Percentiles rank a stretch among this genome's conserved stretches.
Evolutionary conservation across 257 asterid species (phyloP).

Genomic region (Perilla frutescens): DNA sequence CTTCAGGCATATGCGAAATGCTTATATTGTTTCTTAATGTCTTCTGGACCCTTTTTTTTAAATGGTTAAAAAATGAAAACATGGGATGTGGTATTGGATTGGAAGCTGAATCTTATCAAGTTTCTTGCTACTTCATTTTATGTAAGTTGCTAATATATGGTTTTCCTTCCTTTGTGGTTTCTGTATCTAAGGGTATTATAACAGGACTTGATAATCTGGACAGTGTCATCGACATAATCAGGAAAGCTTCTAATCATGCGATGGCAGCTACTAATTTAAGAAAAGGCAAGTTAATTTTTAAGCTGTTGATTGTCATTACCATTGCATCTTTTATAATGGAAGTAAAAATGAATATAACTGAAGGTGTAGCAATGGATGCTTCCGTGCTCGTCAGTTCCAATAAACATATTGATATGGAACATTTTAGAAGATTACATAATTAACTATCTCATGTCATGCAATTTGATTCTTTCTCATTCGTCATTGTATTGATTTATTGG

Average conservation of each 20-base stretch:
- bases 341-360: slow-evolving; percentile 9
- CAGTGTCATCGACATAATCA: slow-evolving; percentile 67
- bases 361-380: neutral
- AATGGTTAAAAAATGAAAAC: slow-evolving; percentile 3
- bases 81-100: slow-evolving; percentile 11
- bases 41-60: slow-evolving; percentile 11
- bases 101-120: slow-evolving; percentile 16
- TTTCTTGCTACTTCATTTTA: neutral
- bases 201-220: slow-evolving; percentile 91
- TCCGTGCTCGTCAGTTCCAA: slow-evolving; percentile 19
- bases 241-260: slow-evolving; percentile 76
- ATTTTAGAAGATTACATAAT: neutral
- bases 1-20: neutral
- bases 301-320: slow-evolving; percentile 18
- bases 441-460: neutral
- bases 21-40: slow-evolving; percentile 21
- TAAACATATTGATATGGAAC: slow-evolving; percentile 22
- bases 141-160: slow-evolving; percentile 29
- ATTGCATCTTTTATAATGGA: slow-evolving; percentile 21
- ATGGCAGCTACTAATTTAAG: slow-evolving; percentile 68
- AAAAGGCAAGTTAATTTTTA: slow-evolving; percentile 54
- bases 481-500: neutral
- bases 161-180: slow-evolving; percentile 27
- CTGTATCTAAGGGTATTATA: slow-evolving; percentile 72
- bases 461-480: slow-evolving; percentile 13